Conservation (phyloP, 169 alveolate genomes). For the Plasmodium cynomolgi region DNA sequence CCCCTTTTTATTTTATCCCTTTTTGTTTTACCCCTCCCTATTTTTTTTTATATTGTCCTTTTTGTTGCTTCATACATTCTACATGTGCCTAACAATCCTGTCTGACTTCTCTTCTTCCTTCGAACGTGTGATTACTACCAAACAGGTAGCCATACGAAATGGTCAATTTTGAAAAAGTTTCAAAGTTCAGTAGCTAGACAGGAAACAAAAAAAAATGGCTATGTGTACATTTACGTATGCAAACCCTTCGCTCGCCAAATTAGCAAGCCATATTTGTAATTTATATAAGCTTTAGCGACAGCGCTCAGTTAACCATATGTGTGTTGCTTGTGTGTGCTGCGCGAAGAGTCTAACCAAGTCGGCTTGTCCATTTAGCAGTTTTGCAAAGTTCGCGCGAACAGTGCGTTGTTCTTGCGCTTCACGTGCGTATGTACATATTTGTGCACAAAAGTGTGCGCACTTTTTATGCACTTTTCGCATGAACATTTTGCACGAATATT, state of each 20-base stretch:
- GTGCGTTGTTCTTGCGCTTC: not conserved
- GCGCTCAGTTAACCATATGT: not conserved
- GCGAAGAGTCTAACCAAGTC: not conserved
- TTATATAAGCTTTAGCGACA: constrained; percentile 6
- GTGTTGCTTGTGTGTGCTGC: not conserved
- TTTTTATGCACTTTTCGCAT: not conserved
- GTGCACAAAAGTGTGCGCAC: not conserved
- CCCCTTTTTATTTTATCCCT: not conserved
- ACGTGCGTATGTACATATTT: constrained; percentile 4
- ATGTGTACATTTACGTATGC: not conserved
- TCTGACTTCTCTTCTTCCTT: not conserved
- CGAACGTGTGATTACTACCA: not conserved
- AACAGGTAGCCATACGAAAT: not conserved
- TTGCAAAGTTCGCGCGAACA: not conserved
- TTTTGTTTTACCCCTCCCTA: not conserved
- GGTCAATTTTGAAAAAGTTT: not conserved
- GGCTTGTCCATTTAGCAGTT: not conserved
- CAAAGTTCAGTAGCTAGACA: not conserved
- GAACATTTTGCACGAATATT: not conserved
- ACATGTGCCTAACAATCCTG: not conserved
- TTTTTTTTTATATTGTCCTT: not conserved
- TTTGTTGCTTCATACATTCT: not conserved
- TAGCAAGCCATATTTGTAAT: constrained; percentile 16
- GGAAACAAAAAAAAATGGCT: not conserved
- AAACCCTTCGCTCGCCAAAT: constrained; percentile 14